Evolutionary conservation across 225 moss, liverwort and hornwort genomes (phyloP), one percentile per base, ranked within the genome.

Genomic region (Physcomitrellopsis africana): DNA sequence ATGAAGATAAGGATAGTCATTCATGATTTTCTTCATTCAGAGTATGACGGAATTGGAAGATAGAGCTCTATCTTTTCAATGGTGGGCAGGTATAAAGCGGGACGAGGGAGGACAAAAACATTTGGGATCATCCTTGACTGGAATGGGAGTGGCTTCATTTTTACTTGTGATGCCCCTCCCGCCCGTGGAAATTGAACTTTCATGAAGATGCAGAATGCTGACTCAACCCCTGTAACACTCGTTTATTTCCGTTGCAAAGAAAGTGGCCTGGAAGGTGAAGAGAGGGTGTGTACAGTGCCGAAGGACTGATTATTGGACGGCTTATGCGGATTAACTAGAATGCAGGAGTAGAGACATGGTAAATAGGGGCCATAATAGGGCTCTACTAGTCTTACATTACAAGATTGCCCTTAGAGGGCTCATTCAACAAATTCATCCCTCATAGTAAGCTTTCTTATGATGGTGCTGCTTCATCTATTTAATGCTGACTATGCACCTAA

Each of bases 231-330:
- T 67, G 43, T 20, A 49, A 58, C 49, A 47, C 42, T n/a, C 8
- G 68, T 75, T 72, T 48, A 67, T 67, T 66, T 65, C 27, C 67
- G 22, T 46, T 20, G 18, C 55, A 23, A 68, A 69, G 71, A 66
- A 80, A 67, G 74, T 60, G 24, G 37, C 61, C 77, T 80, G 57
- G 74, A 76, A 73, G 56, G 67, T 20, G 51, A 70, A 76, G 32
- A 60, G 71, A 80, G 82, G 80, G 77, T 59, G 68, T 80, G 80
- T 80, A 83, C 74, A 80, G 74, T 86, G 77, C 67, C 67, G 80
- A 80, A 80, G 42, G 74, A 68, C 63, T 77, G 59, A 77, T 70
- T 72, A 63, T 67, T 51, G 37, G 67, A 67, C 74, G 77, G 77
- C 60, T 79, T 41, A 45, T 70, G 55, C 69, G 29, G 79, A 79